phyloP scores from a whole-genome alignment of 257 asterid genomes.

The Sherardia arvensis region DNA sequence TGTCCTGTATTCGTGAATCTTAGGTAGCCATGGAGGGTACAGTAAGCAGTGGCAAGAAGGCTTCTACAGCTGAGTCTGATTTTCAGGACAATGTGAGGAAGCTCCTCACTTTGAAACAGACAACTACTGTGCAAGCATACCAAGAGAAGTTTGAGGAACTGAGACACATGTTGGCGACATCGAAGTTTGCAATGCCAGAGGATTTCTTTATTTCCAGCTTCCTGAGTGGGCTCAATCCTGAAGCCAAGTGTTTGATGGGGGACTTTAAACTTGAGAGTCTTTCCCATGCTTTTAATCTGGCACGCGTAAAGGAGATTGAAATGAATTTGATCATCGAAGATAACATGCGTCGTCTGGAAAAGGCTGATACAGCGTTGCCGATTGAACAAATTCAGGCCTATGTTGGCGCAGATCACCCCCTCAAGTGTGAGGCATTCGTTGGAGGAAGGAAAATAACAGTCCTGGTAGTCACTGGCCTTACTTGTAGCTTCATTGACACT shows the following conservation, averaged over 20 bases:
- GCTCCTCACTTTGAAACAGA: background rate
- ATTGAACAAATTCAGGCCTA: no score
- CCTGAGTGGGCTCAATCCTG: conserved; percentile 1
- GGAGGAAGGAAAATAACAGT: background rate
- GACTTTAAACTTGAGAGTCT: background rate
- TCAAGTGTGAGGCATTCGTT: background rate
- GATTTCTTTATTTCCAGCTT: background rate
- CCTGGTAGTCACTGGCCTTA: background rate
- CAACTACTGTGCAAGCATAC: background rate
- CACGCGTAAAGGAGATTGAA: background rate
- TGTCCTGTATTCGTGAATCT: no score
- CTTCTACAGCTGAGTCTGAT: background rate
- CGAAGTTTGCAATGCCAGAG: background rate
- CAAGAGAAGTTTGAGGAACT: conserved; percentile 4
- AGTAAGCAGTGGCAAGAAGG: background rate
- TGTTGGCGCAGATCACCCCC: background rate
- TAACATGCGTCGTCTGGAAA: background rate
- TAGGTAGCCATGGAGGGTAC: background rate
- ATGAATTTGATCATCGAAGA: background rate
- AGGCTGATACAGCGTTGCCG: no score
- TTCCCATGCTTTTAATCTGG: conserved; percentile 2
- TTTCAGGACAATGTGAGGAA: background rate
- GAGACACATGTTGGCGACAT: background rate
- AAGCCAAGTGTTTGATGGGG: background rate
- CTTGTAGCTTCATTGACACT: background rate